phyloP scores from a whole-genome alignment of 2,329 filamentous ascomycete species.

The Colletotrichum euphorbiae region DNA sequence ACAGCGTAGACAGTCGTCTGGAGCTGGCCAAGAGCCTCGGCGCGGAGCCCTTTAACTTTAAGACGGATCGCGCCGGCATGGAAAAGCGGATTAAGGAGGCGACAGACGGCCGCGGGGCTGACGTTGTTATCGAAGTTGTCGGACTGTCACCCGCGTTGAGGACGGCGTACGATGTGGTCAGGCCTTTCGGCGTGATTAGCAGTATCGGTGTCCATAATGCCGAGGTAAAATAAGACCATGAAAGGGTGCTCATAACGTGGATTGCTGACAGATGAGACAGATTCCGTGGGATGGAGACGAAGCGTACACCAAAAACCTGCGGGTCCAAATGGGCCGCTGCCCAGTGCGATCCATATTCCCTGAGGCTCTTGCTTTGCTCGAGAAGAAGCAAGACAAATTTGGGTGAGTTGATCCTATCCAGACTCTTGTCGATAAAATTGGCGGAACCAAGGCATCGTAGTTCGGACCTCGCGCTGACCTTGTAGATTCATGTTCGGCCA shows the following conservation, averaged over 20 bases:
- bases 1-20: slow-evolving; percentile 80
- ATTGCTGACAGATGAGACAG: slow-evolving; percentile 49
- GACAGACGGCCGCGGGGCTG: slow-evolving; percentile 84
- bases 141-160: slow-evolving; percentile 75
- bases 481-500: slow-evolving; percentile 81
- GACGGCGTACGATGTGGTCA: slow-evolving; percentile 77
- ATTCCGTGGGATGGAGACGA: slow-evolving; percentile 75
- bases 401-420: slow-evolving; percentile 60
- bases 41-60: slow-evolving; percentile 86
- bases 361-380: slow-evolving; percentile 72
- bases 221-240: slow-evolving; percentile 62
- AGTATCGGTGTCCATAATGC: slow-evolving; percentile 82
- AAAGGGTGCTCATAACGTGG: not conserved
- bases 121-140: slow-evolving; percentile 85
- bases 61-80: slow-evolving; percentile 73
- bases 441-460: not conserved
- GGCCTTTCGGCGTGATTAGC: slow-evolving; percentile 79
- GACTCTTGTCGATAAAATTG: not conserved
- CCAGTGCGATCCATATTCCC: slow-evolving; percentile 78
- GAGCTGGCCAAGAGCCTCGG: slow-evolving; percentile 79
- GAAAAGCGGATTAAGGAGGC: slow-evolving; percentile 77
- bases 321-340: slow-evolving; percentile 80
- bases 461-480: slow-evolving; percentile 7
- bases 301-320: slow-evolving; percentile 77
- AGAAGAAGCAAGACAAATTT: slow-evolving; percentile 74